Evolutionary conservation across 441 rosid species (phyloP), one percentile per base, ranked within the genome.

Genomic region (Populus hybrid): DNA sequence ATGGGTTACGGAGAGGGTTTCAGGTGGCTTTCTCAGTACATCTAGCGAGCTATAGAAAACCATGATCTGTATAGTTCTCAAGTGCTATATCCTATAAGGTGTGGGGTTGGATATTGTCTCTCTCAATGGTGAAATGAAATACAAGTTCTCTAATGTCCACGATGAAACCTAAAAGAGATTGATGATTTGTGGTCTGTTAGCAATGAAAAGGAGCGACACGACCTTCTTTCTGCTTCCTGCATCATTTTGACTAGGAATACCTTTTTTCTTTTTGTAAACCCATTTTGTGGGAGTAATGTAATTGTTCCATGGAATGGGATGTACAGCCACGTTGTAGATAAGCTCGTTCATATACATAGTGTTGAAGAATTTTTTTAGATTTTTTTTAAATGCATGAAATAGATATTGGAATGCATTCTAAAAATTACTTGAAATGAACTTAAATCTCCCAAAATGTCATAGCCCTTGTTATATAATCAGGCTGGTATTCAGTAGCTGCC

Each of bases 1-100:
- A 78, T 78, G 80, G 80, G 80, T 10, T 78, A 78, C 42, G 76
- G 80, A 0, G 80, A 78, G 21, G 80, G 80, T n/a, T 78, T 78
- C 76, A 78, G 35, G 66, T 78, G 80, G 80, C 71, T 78, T 7
- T 78, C 80, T 63, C 80, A 78, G 71, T 78, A 78, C 72, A 78
- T 78, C 32, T 64, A 78, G 70, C 66, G 21, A 73, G 76, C 24
- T 20, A 50, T 14, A 50, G 20, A 50, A 50, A 50, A 50, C 2
- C 57, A 50, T 4, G 57, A 50, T 14, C 2, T 50, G 57, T 50
- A 14, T 50, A 50, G 6, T 4, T 50, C 20, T 50, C 57, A 50
- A 50, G 20, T 50, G 57, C 57, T 50, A 16, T 50, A 0, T 50
- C 18, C 6, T 50, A 50, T 50, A 50, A 50, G 18, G 57, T 50